Evolutionary conservation across 2,329 filamentous ascomycete genomes (phyloP).

Genomic region (Exophiala dermatitidis): DNA sequence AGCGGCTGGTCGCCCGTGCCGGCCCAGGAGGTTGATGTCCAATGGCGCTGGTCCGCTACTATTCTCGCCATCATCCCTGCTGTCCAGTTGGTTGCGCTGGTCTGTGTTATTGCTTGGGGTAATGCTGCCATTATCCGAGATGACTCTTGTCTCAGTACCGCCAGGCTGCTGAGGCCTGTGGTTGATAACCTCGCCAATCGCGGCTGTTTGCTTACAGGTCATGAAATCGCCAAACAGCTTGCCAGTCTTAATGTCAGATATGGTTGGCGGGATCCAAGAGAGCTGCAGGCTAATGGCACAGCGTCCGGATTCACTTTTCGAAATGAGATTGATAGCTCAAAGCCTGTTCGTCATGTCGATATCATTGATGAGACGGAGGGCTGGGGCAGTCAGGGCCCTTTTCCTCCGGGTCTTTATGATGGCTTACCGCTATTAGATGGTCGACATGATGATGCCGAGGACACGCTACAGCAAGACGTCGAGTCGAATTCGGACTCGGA

Average conservation of each 20-base stretch:
- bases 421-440: slow-evolving; percentile 1
- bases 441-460: not conserved
- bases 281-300: too few relatives aligned
- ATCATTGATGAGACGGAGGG: slow-evolving; percentile 23
- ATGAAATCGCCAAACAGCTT: slow-evolving; percentile 24
- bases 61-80: slow-evolving; percentile 22
- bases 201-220: slow-evolving; percentile 23
- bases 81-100: slow-evolving; percentile 19
- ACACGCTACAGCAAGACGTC: not conserved
- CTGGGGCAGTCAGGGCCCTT: slow-evolving; percentile 11
- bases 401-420: slow-evolving; percentile 19
- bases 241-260: slow-evolving; percentile 22
- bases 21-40: slow-evolving; percentile 84
- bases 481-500: too few relatives aligned
- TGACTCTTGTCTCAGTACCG: slow-evolving; percentile 20
- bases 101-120: slow-evolving; percentile 23
- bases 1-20: slow-evolving; percentile 75
- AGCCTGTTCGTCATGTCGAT: slow-evolving; percentile 19
- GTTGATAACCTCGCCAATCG: slow-evolving; percentile 23
- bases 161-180: slow-evolving; percentile 22
- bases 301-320: slow-evolving; percentile 4
- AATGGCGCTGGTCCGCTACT: slow-evolving; percentile 23
- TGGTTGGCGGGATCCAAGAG: slow-evolving; percentile 19
- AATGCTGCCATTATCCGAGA: slow-evolving; percentile 26
- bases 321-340: slow-evolving; percentile 15